phyloP scores from a whole-genome alignment of 768 basidiomycete genomes.

The Daedaleopsis sinensis region DNA sequence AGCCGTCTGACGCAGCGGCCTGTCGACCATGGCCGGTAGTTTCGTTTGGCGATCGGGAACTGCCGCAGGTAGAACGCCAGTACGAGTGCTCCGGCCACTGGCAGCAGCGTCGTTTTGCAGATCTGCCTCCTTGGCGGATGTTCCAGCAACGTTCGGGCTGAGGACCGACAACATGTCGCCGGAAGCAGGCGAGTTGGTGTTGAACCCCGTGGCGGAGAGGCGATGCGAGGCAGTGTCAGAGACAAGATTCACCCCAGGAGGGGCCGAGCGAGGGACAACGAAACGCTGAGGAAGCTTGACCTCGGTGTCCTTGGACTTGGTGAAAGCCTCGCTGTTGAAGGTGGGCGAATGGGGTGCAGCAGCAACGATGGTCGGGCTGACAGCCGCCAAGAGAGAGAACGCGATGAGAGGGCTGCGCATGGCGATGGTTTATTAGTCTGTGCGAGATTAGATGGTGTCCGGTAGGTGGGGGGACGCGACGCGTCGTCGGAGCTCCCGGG shows the following conservation, averaged over 20 bases:
- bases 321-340: constrained; percentile 9
- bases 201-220: no score
- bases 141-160: no score
- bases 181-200: no score
- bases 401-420: constrained; percentile 35
- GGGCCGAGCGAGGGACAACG: neutral
- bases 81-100: neutral
- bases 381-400: constrained; percentile 31
- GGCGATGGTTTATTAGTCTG: constrained; percentile 16
- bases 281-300: constrained; percentile 4
- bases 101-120: no score
- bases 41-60: neutral
- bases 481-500: constrained; percentile 1
- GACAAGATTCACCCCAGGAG: no score
- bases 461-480: constrained; percentile 11
- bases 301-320: constrained; percentile 12
- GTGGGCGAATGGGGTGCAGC: constrained; percentile 27
- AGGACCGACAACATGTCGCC: no score
- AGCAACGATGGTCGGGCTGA: constrained; percentile 27
- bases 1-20: neutral
- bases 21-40: neutral
- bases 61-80: constrained; percentile 16
- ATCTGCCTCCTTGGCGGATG: no score
- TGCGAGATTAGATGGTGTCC: constrained; percentile 8
- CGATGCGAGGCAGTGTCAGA: no score